A percentile compares a stretch with the other conserved stretches of the same genome.
phyloP scores from a whole-genome alignment of 176 grass and related monocot species.

The Alloteropsis semialata region DNA sequence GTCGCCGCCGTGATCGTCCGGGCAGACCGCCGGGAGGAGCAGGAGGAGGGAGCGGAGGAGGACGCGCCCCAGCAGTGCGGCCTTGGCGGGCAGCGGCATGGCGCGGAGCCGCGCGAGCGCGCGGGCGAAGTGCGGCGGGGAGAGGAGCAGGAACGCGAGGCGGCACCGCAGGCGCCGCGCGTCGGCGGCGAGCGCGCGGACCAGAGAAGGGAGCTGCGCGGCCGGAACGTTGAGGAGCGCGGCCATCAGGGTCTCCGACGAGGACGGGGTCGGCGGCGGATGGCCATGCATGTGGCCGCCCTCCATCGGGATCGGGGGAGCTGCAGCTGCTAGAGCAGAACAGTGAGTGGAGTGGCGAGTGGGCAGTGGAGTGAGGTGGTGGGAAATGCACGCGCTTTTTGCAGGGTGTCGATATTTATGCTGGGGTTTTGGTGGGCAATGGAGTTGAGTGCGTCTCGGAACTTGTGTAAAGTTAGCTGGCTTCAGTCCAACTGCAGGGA shows the following conservation, averaged over 20 bases:
- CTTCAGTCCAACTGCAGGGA: neutral
- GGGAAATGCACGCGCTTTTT: conserved; percentile 25
- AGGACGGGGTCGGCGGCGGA: conserved; percentile 21
- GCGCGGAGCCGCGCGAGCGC: conserved; percentile 65
- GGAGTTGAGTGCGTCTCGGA: neutral
- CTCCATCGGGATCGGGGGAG: conserved; percentile 43
- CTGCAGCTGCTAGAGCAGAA: neutral
- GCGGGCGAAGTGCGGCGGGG: conserved; percentile 58
- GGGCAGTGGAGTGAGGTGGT: conserved; percentile 1
- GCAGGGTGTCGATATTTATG: conserved; percentile 24
- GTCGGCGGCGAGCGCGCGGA: conserved; percentile 41
- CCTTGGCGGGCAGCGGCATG: conserved; percentile 59
- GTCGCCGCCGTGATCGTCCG: neutral
- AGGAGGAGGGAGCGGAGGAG: conserved; percentile 74
- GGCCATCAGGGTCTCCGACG: conserved; percentile 63
- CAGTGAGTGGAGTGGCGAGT: neutral
- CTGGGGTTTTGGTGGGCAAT: conserved; percentile 7
- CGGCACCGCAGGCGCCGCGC: conserved; percentile 54
- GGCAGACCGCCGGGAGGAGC: conserved; percentile 46
- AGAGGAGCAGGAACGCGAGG: conserved; percentile 83
- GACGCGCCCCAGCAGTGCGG: conserved; percentile 63
- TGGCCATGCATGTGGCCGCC: neutral
- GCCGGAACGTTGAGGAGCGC: conserved; percentile 49
- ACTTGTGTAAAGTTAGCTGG: conserved; percentile 18
- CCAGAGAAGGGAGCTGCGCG: conserved; percentile 41